Evolutionary conservation across 352 stramenopile genomes (phyloP).

Genomic region (Poterioochromonas sp.): DNA sequence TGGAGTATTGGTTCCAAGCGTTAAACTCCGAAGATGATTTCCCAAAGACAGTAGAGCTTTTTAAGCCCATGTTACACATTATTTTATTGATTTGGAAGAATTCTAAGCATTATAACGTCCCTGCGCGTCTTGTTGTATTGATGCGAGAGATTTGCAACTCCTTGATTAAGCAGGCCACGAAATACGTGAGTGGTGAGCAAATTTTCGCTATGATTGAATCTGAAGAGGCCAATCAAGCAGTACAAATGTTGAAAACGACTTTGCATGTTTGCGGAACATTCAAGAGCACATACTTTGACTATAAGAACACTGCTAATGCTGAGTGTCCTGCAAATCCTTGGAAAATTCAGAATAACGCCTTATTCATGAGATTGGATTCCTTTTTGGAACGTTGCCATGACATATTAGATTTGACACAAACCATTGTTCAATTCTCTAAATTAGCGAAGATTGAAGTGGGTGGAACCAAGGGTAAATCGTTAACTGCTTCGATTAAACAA

Average conservation of each 20-base stretch:
- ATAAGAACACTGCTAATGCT: constrained; percentile 88
- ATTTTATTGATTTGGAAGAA: constrained; percentile 98
- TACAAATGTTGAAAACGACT: constrained; percentile 86
- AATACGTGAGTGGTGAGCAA: constrained; percentile 82
- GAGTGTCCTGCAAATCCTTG: constrained; percentile 94
- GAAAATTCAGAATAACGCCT: constrained; percentile 91
- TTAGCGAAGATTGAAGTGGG: constrained; percentile 92
- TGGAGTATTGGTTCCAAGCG: constrained; percentile 91
- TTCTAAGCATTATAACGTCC: constrained; percentile 96
- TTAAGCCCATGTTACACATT: constrained; percentile 96
- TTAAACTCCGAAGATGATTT: constrained; percentile 90
- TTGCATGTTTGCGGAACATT: constrained; percentile 80
- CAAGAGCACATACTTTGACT: constrained; percentile 96
- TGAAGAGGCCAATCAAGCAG: constrained; percentile 79
- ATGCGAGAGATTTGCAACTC: constrained; percentile 97
- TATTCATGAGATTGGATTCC: constrained; percentile 90
- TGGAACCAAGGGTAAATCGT: constrained; percentile 88
- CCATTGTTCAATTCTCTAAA: constrained; percentile 95
- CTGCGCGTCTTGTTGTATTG: constrained; percentile 84
- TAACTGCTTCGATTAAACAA: constrained; percentile 66
- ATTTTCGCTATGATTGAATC: constrained; percentile 69
- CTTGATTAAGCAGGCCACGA: constrained; percentile 55
- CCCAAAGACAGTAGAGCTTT: constrained; percentile 62
- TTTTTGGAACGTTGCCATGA: constrained; percentile 95
- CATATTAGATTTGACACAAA: constrained; percentile 92